These are phyloP conservation scores for Globisporangium splendens DNA, from an alignment of 352 stramenopile genomes.

Conservation along the genomic window DNA sequence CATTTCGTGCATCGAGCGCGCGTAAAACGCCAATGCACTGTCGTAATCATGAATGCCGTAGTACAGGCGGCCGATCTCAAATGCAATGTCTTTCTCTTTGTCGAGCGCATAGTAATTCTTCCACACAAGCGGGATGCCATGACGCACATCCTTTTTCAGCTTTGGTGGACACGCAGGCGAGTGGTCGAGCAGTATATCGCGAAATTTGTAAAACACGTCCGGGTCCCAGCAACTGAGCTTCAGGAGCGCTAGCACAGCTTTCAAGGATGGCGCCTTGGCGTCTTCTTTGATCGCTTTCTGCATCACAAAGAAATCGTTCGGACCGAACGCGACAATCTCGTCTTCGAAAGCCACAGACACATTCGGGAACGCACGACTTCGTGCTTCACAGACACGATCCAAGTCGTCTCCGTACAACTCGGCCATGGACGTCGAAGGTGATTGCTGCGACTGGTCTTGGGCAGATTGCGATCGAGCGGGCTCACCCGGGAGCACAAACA, in stretches of 20 bases:
- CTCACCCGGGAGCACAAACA: slow-evolving; percentile 69
- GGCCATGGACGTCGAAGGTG: slow-evolving; percentile 18
- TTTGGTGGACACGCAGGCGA: slow-evolving; percentile 54
- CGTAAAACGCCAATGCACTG: slow-evolving; percentile 88
- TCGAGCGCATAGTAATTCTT: slow-evolving; percentile 93
- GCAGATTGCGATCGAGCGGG: too few species aligned
- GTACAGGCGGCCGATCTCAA: slow-evolving; percentile 89
- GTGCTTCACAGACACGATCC: slow-evolving; percentile 55
- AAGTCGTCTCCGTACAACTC: slow-evolving; percentile 50
- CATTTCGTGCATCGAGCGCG: slow-evolving; percentile 79
- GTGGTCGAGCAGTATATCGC: slow-evolving; percentile 89
- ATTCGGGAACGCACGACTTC: slow-evolving; percentile 62
- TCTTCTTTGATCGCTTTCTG: slow-evolving; percentile 89
- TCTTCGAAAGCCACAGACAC: slow-evolving; percentile 79
- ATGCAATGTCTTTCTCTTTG: slow-evolving; percentile 91
- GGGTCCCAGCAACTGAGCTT: slow-evolving; percentile 92
- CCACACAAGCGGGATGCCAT: slow-evolving; percentile 85
- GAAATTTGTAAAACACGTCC: slow-evolving; percentile 96
- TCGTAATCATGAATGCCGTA: slow-evolving; percentile 92
- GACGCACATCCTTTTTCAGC: slow-evolving; percentile 78
- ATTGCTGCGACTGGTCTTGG: too few species aligned
- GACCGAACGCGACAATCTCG: slow-evolving; percentile 87
- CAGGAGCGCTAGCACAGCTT: slow-evolving; percentile 86
- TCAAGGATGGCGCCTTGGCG: slow-evolving; percentile 70
- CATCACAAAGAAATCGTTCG: slow-evolving; percentile 95